phyloP scores from a whole-genome alignment of 768 basidiomycete genomes.

The Gloeopeniophorella convolvens region DNA sequence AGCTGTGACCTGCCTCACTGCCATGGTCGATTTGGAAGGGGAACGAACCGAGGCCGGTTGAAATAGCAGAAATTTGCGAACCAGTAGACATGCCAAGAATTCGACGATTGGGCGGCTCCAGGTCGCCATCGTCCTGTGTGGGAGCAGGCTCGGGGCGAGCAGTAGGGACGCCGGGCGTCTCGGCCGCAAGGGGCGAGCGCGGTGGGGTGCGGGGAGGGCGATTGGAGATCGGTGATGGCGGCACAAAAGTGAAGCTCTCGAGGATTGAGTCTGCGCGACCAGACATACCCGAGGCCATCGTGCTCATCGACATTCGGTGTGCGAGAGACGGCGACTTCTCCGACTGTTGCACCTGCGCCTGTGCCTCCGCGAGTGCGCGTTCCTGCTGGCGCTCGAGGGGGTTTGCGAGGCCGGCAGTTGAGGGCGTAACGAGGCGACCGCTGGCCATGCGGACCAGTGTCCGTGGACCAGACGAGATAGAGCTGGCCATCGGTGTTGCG shows the following conservation, averaged over 20 bases:
- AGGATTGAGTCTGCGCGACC: slow-evolving; percentile 78
- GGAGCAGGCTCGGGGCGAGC: neutral
- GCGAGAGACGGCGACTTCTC: slow-evolving; percentile 39
- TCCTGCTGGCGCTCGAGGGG: slow-evolving; percentile 63
- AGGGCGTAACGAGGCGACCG: slow-evolving; percentile 51
- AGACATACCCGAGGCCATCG: slow-evolving; percentile 61
- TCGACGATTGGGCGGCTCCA: slow-evolving; percentile 49
- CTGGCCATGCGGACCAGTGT: slow-evolving; percentile 54
- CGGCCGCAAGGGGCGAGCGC: slow-evolving; percentile 63
- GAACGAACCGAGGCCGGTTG: slow-evolving; percentile 78
- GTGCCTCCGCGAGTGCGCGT: slow-evolving; percentile 52
- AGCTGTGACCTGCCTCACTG: slow-evolving; percentile 22
- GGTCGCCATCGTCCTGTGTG: slow-evolving; percentile 11
- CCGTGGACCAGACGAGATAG: slow-evolving; percentile 30
- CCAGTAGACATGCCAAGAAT: slow-evolving; percentile 66
- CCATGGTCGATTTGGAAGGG: slow-evolving; percentile 81
- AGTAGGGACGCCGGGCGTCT: slow-evolving; percentile 25
- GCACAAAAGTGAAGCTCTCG: slow-evolving; percentile 84
- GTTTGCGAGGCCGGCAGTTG: slow-evolving; percentile 22
- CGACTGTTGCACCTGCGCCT: slow-evolving; percentile 39
- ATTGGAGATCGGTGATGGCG: slow-evolving; percentile 84
- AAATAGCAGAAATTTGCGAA: slow-evolving; percentile 71
- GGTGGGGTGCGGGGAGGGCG: slow-evolving; percentile 69
- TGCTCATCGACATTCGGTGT: slow-evolving; percentile 20
- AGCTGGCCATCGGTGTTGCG: slow-evolving; percentile 12